These are phyloP conservation scores for Oryza rufipogon DNA, from an alignment of 176 grass and related monocot genomes.

Conservation along the genomic window DNA sequence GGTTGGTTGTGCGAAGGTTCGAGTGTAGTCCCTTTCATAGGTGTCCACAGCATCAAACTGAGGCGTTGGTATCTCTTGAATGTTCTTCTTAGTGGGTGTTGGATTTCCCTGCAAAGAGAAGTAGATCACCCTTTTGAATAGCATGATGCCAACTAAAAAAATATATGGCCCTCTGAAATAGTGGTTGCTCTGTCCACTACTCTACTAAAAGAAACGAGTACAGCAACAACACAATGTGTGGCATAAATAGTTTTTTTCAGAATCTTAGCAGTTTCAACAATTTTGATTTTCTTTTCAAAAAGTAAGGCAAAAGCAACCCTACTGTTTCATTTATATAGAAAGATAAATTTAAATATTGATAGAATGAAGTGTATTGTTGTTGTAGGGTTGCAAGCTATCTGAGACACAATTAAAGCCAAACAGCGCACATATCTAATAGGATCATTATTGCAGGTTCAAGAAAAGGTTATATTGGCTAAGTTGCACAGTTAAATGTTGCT, in stretches of 20 bases:
- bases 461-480: neutral
- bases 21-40: constrained; percentile 98
- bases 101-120: constrained; percentile 56
- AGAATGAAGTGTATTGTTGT: neutral
- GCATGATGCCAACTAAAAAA: neutral
- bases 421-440: neutral
- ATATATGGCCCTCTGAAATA: neutral
- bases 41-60: constrained; percentile 80
- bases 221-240: neutral
- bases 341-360: neutral
- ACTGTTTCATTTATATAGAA: neutral
- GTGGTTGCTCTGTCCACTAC: neutral
- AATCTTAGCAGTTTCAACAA: neutral
- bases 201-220: constrained; percentile 3
- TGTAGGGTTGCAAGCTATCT: neutral
- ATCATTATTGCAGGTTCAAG: constrained; percentile 5
- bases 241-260: neutral
- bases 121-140: constrained; percentile 7
- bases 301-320: neutral
- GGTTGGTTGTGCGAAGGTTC: constrained; percentile 86
- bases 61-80: constrained; percentile 96
- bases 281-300: neutral
- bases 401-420: neutral
- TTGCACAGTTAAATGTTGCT: neutral
- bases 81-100: constrained; percentile 70